Evolutionary conservation across 2,329 filamentous ascomycete genomes (phyloP).

Genomic region (Tolypocladium album): DNA sequence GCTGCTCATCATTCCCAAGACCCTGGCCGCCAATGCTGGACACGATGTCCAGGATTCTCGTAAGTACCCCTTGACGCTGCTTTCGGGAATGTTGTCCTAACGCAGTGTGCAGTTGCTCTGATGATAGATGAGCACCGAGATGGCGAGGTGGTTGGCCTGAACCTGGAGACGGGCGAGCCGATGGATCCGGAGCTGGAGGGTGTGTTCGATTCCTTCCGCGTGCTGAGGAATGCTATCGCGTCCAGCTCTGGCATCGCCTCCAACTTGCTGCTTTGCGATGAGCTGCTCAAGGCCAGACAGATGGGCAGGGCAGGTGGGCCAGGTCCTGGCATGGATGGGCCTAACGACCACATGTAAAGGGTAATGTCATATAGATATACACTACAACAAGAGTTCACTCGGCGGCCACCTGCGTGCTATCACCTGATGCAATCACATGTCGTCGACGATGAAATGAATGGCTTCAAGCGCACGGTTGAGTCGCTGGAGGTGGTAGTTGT

Average conservation of each 20-base stretch:
- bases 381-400: constrained; percentile 23
- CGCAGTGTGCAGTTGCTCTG: constrained; percentile 52
- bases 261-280: constrained; percentile 90
- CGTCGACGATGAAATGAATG: too few species aligned
- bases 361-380: constrained; percentile 21
- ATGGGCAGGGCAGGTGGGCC: constrained; percentile 63
- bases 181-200: constrained; percentile 93
- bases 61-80: constrained; percentile 37
- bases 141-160: constrained; percentile 76
- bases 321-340: constrained; percentile 54
- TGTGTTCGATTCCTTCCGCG: constrained; percentile 92
- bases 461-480: neutral
- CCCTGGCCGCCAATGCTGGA: constrained; percentile 86
- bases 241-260: constrained; percentile 92
- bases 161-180: constrained; percentile 76
- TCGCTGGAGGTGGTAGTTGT: constrained; percentile 12
- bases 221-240: constrained; percentile 85
- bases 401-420: too few species aligned
- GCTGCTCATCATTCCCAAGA: constrained; percentile 92
- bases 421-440: neutral
- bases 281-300: constrained; percentile 93
- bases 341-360: constrained; percentile 39
- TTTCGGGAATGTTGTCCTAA: constrained; percentile 5
- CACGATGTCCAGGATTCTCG: constrained; percentile 93
- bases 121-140: constrained; percentile 80